Conservation (phyloP, 805 yeast genomes). For the Wickerhamiella sergipiensis region DNA sequence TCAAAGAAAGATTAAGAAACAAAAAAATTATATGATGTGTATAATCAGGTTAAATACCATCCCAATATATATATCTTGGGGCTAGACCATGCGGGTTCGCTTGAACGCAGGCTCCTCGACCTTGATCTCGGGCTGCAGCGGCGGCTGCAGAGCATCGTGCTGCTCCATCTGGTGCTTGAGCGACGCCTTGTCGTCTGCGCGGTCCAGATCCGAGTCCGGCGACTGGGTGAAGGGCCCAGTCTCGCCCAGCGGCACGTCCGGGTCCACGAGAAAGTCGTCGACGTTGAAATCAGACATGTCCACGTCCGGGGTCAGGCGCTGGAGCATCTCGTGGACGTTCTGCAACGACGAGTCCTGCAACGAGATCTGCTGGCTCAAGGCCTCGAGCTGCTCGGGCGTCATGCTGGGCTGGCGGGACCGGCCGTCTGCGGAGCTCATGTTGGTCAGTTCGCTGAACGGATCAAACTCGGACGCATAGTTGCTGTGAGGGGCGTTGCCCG, state of each 20-base stretch:
- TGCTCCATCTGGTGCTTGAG: background rate
- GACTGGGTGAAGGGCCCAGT: background rate
- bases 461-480: background rate
- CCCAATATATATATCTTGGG: background rate
- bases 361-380: conserved; percentile 1
- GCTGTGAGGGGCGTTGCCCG: background rate
- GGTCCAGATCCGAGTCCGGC: background rate
- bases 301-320: conserved; percentile 2
- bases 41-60: background rate
- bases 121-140: background rate
- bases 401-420: background rate
- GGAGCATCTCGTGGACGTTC: conserved; percentile 13
- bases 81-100: background rate
- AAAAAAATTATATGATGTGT: conserved; percentile 33
- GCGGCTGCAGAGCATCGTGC: background rate
- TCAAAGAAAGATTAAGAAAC: conserved; percentile 42
- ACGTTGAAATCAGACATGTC: conserved; percentile 14
- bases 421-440: background rate
- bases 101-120: background rate
- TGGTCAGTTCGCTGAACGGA: background rate
- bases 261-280: conserved; percentile 15
- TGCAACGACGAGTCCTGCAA: conserved; percentile 10
- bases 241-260: conserved; percentile 1
- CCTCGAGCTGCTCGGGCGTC: background rate
- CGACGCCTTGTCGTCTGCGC: background rate